Conservation (phyloP, 2,329 filamentous ascomycete genomes). For the Aspergillus sp. region DNA sequence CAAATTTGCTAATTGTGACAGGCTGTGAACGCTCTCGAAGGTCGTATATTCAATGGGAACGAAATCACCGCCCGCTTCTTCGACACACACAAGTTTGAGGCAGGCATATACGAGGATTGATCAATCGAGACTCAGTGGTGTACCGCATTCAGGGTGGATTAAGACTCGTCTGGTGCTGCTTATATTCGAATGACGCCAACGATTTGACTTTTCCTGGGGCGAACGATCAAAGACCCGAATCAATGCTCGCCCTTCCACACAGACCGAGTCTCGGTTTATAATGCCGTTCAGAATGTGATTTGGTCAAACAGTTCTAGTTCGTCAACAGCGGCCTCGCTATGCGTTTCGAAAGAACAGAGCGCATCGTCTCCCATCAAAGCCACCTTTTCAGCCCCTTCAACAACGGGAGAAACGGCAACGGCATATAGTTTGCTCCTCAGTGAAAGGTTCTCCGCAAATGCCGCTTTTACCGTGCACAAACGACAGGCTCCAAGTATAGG, state of each 20-base stretch:
- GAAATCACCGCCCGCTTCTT: slow-evolving; percentile 82
- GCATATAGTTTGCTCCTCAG: not conserved
- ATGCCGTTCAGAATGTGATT: slow-evolving; percentile 22
- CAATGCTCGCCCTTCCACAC: not conserved
- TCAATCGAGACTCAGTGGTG: not conserved
- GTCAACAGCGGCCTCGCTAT: slow-evolving; percentile 9
- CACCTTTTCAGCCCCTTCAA: slow-evolving; percentile 11
- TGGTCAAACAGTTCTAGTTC: slow-evolving; percentile 22
- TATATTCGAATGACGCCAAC: not conserved
- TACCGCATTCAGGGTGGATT: not conserved
- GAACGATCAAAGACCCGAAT: not conserved
- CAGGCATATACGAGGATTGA: slow-evolving; percentile 58
- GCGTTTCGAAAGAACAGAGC: slow-evolving; percentile 1
- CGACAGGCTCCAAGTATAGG: slow-evolving; percentile 24
- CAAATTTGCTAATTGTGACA: slow-evolving; percentile 39
- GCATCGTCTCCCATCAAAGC: slow-evolving; percentile 7
- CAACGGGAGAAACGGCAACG: not conserved
- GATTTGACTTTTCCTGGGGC: not conserved
- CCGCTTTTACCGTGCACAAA: slow-evolving; percentile 15
- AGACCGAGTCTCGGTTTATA: not conserved
- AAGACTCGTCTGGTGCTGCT: not conserved
- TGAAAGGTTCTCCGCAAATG: not conserved
- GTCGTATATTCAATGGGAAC: slow-evolving; percentile 86
- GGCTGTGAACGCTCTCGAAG: slow-evolving; percentile 89
- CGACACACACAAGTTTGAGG: slow-evolving; percentile 79